These are phyloP conservation scores for Trichophyton mentagrophytes DNA, from an alignment of 2,329 filamentous ascomycete species.

Conservation along the genomic window DNA sequence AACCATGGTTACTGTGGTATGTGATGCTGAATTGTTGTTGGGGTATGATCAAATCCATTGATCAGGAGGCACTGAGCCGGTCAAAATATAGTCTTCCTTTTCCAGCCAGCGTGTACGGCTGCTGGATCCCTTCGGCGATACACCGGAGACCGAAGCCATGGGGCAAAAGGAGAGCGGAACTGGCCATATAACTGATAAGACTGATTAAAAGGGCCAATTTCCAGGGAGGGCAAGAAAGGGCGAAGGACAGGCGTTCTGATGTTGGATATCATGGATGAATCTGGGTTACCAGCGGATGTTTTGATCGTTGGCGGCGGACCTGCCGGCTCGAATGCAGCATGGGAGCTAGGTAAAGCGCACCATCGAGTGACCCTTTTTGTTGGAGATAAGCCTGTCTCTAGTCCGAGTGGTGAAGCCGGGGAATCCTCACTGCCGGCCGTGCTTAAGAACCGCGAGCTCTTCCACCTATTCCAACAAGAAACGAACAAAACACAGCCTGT, in stretches of 20 bases:
- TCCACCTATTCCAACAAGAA: neutral
- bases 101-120: neutral
- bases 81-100: neutral
- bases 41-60: neutral
- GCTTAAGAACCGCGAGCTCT: neutral
- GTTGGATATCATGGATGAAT: neutral
- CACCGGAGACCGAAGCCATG: neutral
- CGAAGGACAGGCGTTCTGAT: neutral
- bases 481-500: neutral
- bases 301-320: constrained; percentile 23
- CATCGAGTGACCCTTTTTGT: constrained; percentile 32
- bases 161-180: neutral
- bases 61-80: neutral
- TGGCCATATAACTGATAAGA: neutral
- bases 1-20: neutral
- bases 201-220: neutral
- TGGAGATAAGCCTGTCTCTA: neutral
- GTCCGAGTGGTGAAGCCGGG: neutral
- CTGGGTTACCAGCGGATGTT: constrained; percentile 8
- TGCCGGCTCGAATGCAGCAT: constrained; percentile 22
- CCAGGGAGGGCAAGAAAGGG: neutral
- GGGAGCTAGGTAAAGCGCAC: constrained; percentile 27
- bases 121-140: neutral
- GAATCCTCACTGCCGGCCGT: neutral
- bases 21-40: neutral